These are phyloP conservation scores for Dioszegia hungarica DNA, from an alignment of 768 basidiomycete species.

Conservation along the genomic window DNA sequence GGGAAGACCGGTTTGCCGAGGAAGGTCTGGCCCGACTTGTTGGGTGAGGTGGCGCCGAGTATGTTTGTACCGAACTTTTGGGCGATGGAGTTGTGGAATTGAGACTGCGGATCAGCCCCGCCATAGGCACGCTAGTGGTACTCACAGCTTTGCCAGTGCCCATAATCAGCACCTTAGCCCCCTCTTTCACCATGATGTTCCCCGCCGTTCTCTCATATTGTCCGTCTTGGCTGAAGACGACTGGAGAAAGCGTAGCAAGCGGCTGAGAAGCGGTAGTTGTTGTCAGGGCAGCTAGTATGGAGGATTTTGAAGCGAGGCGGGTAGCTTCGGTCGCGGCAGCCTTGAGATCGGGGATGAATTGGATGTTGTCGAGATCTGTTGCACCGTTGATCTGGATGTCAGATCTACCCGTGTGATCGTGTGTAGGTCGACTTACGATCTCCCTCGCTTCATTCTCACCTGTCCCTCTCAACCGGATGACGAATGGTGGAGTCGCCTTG, in stretches of 20 bases:
- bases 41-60: slow-evolving; percentile 5
- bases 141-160: slow-evolving; percentile 15
- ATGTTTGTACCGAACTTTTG: slow-evolving; percentile 14
- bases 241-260: neutral
- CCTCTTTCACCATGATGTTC: slow-evolving; percentile 7
- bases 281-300: neutral
- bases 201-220: slow-evolving; percentile 3
- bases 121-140: neutral
- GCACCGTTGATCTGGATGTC: slow-evolving; percentile 9
- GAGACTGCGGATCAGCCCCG: neutral
- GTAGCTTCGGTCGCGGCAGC: slow-evolving; percentile 7
- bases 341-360: slow-evolving; percentile 2
- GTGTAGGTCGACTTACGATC: neutral
- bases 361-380: slow-evolving; percentile 1
- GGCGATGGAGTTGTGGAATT: slow-evolving; percentile 9
- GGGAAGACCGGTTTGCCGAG: slow-evolving; percentile 3
- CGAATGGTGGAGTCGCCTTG: neutral
- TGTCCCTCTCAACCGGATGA: slow-evolving; percentile 10
- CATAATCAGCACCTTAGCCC: neutral
- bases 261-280: neutral
- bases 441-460: slow-evolving; percentile 13
- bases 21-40: slow-evolving; percentile 5
- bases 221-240: slow-evolving; percentile 1
- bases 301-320: neutral
- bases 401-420: neutral